phyloP scores from a whole-genome alignment of 371 early-diverging fungal species.

The Mortierella sp. region DNA sequence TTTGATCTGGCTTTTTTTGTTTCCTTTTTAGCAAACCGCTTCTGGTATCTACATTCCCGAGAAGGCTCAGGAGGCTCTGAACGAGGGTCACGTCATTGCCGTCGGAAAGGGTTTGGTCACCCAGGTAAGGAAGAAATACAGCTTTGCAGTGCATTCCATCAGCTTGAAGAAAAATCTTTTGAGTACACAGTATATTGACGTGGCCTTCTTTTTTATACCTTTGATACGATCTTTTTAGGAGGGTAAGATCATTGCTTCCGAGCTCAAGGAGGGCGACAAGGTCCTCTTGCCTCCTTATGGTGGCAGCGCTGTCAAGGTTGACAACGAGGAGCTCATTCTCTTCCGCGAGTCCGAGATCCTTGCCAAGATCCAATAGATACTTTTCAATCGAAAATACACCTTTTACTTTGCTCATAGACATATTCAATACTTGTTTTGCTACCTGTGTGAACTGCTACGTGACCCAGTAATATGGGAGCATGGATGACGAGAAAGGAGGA shows the following conservation, averaged over 20 bases:
- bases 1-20: background rate
- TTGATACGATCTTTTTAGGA: slow-evolving; percentile 58
- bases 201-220: background rate
- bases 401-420: too few relatives aligned
- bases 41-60: slow-evolving; percentile 97
- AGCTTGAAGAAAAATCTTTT: too few relatives aligned
- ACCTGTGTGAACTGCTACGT: too few relatives aligned
- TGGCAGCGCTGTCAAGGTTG: slow-evolving; percentile 92
- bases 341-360: slow-evolving; percentile 94
- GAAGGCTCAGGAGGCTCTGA: slow-evolving; percentile 95
- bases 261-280: slow-evolving; percentile 91
- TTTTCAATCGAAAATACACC: too few relatives aligned
- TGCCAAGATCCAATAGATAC: slow-evolving; percentile 77
- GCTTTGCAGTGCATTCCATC: background rate
- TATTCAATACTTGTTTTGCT: too few relatives aligned
- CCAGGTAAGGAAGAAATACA: slow-evolving; percentile 57
- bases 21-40: slow-evolving; percentile 84
- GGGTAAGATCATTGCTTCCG: slow-evolving; percentile 84
- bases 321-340: slow-evolving; percentile 80
- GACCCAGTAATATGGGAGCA: too few relatives aligned
- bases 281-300: slow-evolving; percentile 96
- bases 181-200: background rate
- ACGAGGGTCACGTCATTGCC: slow-evolving; percentile 94
- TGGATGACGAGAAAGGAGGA: too few relatives aligned
- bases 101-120: slow-evolving; percentile 92